Base-by-base conservation (phyloP, 768 basidiomycete species). In the Panaeolus papilionaceus region DNA sequence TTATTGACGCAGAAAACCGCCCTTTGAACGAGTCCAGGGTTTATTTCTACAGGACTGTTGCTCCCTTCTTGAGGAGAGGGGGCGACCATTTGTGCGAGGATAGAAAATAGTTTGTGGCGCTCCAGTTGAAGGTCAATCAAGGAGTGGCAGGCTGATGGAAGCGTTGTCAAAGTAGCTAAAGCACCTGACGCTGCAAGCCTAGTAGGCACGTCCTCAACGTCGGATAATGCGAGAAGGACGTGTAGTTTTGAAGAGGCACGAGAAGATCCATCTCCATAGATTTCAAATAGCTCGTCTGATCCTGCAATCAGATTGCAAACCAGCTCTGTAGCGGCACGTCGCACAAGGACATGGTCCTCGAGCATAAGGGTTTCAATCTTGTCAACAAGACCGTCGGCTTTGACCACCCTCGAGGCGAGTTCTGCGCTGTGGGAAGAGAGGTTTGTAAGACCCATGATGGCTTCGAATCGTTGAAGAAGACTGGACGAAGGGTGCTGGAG, bases 391-490 rank as follows among this genome's bases (percentile, higher is more conserved):
- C 87, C 88, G 9, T 88, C 84, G 0, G 84, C 81, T 54, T 82
- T 81, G 1, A 89, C 90, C 61, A 98, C 86, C 58, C 91, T 87
- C 20, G 86, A 81, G 2, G 93, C 89, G 9, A 90, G 77, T 38
- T 88, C 85, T 0, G 88, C 80, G 62, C 86, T 87, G 63, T 93
- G 85, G 18, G 95, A 96, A 0, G 97, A 90, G 49, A 99, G 80
- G 76, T 99, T 99, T 8, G 98, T 99, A 64, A 99, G 83, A 0
- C 95, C 96, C 97, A 99, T 98, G 72, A 96, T 83, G 3, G 90
- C 89, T 77, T 99, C 98, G 73, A 99, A 99, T 45, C 86, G 86
- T 74, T 98, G 95, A 6, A 99, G 81, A 39, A 92, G 85, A 58
- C 80, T 89, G 9, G 94, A 86, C 0, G 87, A 84, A 0, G 88